Percentiles rank a stretch among this genome's conserved stretches.
phyloP scores from a whole-genome alignment of 2,329 filamentous ascomycete genomes.

The Lecanicillium sp. region DNA sequence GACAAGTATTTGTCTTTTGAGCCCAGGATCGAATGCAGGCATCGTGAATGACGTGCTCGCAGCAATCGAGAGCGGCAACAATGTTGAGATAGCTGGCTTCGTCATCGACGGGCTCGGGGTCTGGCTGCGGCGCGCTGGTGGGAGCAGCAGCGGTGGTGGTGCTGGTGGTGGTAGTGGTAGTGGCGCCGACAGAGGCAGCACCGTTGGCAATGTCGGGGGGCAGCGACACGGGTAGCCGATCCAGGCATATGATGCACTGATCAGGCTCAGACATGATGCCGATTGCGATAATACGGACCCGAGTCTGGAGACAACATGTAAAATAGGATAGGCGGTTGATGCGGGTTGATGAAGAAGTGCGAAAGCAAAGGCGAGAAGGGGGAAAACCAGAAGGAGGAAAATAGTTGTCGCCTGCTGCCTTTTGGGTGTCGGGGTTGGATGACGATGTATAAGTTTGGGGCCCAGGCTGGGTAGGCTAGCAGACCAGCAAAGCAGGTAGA shows the following conservation, averaged over 20 bases:
- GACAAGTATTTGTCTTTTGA: constrained; percentile 93
- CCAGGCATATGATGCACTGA: constrained; percentile 63
- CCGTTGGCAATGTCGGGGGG: constrained; percentile 16
- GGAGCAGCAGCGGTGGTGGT: constrained; percentile 12
- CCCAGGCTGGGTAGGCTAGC: constrained; percentile 7
- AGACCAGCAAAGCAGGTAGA: constrained; percentile 3
- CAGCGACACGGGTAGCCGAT: constrained; percentile 40
- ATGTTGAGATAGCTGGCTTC: constrained; percentile 30
- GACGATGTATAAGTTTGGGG: no score
- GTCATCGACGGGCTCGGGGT: constrained; percentile 9
- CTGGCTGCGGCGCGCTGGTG: constrained; percentile 4
- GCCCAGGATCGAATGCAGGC: constrained; percentile 91
- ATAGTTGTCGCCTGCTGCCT: constrained; percentile 3
- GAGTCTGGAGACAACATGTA: constrained; percentile 39
- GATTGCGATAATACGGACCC: constrained; percentile 27
- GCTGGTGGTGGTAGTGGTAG: constrained; percentile 16
- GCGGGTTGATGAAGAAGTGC: constrained; percentile 10
- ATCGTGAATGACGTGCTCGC: constrained; percentile 88
- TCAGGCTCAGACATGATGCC: constrained; percentile 46
- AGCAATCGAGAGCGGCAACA: constrained; percentile 60
- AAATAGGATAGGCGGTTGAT: constrained; percentile 19
- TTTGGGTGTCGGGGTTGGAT: neutral
- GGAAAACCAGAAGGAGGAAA: constrained; percentile 14
- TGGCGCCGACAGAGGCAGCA: constrained; percentile 14
- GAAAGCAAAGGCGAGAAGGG: constrained; percentile 12